These are phyloP conservation scores for Penicillium polonicum DNA, from an alignment of 2,329 filamentous ascomycete genomes.

Conservation along the genomic window DNA sequence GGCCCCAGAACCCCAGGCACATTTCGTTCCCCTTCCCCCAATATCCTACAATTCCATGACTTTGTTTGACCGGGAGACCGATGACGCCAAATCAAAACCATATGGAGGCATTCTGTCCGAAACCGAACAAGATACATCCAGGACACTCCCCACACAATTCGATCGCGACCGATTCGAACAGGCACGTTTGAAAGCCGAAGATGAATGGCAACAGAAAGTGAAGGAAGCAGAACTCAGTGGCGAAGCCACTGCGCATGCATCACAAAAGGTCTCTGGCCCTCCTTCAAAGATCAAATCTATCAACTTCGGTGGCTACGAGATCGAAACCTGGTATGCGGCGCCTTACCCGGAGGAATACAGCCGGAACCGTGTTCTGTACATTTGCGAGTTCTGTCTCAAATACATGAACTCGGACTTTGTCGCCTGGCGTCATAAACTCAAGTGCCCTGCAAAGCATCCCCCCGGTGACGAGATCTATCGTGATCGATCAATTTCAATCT, in stretches of 20 bases:
- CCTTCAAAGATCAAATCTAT: conserved; percentile 98
- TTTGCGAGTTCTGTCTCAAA: conserved; percentile 98
- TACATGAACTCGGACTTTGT: conserved; percentile 99
- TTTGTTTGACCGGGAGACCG: conserved; percentile 83
- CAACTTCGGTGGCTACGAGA: conserved; percentile 95
- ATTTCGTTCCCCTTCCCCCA: conserved; percentile 60
- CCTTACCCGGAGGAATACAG: conserved; percentile 99
- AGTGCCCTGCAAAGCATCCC: conserved; percentile 94
- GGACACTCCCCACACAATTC: conserved; percentile 74
- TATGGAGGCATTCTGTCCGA: conserved; percentile 93
- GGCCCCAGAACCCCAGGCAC: conserved; percentile 49
- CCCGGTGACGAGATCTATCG: conserved; percentile 98
- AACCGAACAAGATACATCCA: conserved; percentile 83
- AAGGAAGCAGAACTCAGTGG: conserved; percentile 62
- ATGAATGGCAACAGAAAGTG: conserved; percentile 76
- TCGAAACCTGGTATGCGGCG: conserved; percentile 98
- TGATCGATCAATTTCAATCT: conserved; percentile 90
- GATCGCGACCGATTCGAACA: conserved; percentile 87
- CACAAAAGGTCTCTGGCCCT: conserved; percentile 75
- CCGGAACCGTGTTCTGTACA: conserved; percentile 92
- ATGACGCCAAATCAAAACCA: conserved; percentile 87
- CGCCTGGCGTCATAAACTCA: conserved; percentile 94
- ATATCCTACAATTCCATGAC: conserved; percentile 76
- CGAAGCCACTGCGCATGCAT: conserved; percentile 62
- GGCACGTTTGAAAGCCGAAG: conserved; percentile 85